Evolutionary conservation across 139 green algal species (phyloP), one percentile per base, ranked within the genome.

Genomic region (Picochlorum sp.): DNA sequence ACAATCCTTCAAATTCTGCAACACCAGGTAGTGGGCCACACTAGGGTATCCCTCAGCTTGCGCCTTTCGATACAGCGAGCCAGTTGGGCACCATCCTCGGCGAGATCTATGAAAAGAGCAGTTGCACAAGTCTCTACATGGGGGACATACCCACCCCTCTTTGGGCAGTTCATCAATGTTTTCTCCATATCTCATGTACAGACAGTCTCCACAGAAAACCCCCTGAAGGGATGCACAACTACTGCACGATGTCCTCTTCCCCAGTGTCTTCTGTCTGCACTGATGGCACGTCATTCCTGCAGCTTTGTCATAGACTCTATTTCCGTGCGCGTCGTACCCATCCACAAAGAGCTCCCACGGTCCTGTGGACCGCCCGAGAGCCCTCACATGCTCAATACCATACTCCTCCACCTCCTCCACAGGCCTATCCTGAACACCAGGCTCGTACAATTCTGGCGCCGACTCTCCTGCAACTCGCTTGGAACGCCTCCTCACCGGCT

Each of bases 121-220:
- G 78, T 92, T 93, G 78, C 86, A 93, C 21, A 93, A 73, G 59
- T 84, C 86, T 15, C 85, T 66, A 69, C 86, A 92, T 13, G 72
- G 45, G 8, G 86, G 86, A 74, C 86, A 92, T 24, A 62, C 63
- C 86, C 86, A 92, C 37, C 10, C 58, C 5, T 61, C 49, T 38
- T 82, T 79, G 49, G 13, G 56, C 1, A 20, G 80, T 73, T 90
- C 80, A 15, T 81, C 63, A 50, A 90, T 61, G 44, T 90, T 85
- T 65, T 90, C 83, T 26, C 83, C 83, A 44, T 85, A 84, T 79
- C 81, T 58, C 83, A 88, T 92, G 51, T 75, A 88, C 52, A 92
- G 66, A 77, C 86, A 92, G 69, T 92, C 83, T 15, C 86, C 86
- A 67, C 86, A 92, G 32, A 93, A 83, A 37, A 80, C 57, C 44